Base-by-base conservation (phyloP, 306 rosid species). In the Prunus persica region DNA sequence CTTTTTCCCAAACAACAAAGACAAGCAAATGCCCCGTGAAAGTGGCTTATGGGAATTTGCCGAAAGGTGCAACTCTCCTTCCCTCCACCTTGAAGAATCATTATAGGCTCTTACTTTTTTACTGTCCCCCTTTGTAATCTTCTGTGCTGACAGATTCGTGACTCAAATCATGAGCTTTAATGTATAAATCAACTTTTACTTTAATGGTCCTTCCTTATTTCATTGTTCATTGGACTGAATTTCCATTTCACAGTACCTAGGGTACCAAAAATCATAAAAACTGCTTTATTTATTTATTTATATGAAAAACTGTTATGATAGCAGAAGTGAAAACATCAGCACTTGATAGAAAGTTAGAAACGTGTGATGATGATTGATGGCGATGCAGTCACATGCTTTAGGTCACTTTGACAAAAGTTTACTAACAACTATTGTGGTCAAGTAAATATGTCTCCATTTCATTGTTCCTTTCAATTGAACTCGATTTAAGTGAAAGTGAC, bases 61-160 rank as follows among this genome's bases (percentile, higher is more conserved):
- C 83, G 86, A 87, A 87, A 86, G 89, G 69, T 78, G 80, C 67
- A 1, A 2, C 67, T 6, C 14, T 10, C 32, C 64, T 80, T 86
- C 83, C 84, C 77, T 78, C 84, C 92, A 91, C 81, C 84, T 78
- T 80, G 63, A 76, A 80, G 88, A 87, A 89, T 91, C 92, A 89
- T 87, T 62, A 69, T 79, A 68, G 32, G 2, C 85, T 61, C 58
- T 72, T 70, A 80, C 77, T 82, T 82, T 76, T 16, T 66, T 52
- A 76, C 65, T 24, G 14, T 25, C 60, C 45, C 77, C 30, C 43
- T 27, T 27, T 73, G 69, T 46, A 46, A 14, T 73, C 25, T 28
- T 50, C 56, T 57, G 50, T 61, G 27, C 19, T 45, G 43, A 73
- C 34, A 55, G 19, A 75, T 66, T 55, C 79, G 9, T 76, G 66